phyloP scores from a whole-genome alignment of 257 asterid species.

The Jasminum sambac region DNA sequence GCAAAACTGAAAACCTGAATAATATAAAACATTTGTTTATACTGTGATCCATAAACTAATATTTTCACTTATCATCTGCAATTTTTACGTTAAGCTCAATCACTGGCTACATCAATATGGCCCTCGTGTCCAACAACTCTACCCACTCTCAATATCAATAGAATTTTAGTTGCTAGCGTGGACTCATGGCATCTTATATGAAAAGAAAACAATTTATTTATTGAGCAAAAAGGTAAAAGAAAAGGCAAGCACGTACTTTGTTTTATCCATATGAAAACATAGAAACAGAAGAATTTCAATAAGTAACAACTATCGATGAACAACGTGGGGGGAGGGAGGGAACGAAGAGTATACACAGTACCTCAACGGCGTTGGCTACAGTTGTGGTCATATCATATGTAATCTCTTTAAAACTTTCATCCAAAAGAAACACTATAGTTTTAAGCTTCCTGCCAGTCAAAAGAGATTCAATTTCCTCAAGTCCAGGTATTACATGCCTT shows the following conservation, averaged over 20 bases:
- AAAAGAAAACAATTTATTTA: not conserved
- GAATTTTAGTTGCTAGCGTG: not conserved
- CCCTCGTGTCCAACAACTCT: conserved; percentile 15
- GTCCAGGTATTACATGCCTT: conserved; percentile 81
- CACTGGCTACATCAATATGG: not conserved
- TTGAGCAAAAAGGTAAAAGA: not conserved
- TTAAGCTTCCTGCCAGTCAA: conserved; percentile 92
- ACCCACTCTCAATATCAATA: conserved; percentile 1
- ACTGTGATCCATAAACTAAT: too few species aligned
- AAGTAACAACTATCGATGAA: too few species aligned
- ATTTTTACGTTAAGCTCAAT: not conserved
- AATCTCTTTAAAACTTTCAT: conserved; percentile 96
- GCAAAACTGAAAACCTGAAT: too few species aligned
- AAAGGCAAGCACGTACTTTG: conserved; percentile 9
- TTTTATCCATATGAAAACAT: conserved; percentile 5
- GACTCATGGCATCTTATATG: conserved; percentile 7
- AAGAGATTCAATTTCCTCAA: conserved; percentile 94
- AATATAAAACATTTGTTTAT: not conserved
- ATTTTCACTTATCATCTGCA: conserved; percentile 10
- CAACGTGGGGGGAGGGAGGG: too few species aligned
- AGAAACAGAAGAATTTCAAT: conserved; percentile 15
- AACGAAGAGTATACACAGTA: too few species aligned
- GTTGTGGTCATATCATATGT: conserved; percentile 96
- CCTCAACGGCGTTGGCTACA: conserved; percentile 96
- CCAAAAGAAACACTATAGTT: conserved; percentile 92